Base-by-base conservation (phyloP, 1,139 yeast genomes). In the Scheffersomyces cryptocercus region DNA sequence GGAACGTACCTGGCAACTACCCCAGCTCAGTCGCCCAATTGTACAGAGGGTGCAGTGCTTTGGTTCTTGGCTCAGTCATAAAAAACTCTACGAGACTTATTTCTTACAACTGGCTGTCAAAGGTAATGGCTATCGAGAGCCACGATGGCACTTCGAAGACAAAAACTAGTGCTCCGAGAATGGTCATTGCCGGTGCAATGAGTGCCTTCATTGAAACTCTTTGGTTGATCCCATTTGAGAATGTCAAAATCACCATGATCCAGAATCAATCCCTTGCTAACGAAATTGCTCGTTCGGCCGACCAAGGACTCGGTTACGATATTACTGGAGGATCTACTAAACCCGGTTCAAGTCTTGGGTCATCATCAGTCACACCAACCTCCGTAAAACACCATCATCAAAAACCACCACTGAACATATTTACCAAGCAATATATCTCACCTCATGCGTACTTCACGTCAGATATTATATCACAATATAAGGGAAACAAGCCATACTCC, bases 171-270 rank as follows among this genome's bases (percentile, higher is more conserved):
- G 90, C 91, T 3, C 88, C 90, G 9, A 66, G 88, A 50, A 75
- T 86, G 40, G 85, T 85, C 8, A 82, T 88, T 47, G 97, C 97
- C 3, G 97, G 96, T 5, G 78, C 85, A 40, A 79, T 89, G 72
- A 87, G 96, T 9, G 98, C 95, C 5, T 75, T 84, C 45, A 68
- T 84, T 41, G 99, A 93, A 64, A 84, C 95, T 5, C 55, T 89
- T 36, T 79, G 90, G 73, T 80, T 93, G 28, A 87, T 93, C 24
- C 99, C 99, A 0, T 91, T 93, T 65, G 99, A 93, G 58, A 88
- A 84, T 59, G 76, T 90, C 53, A 90, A 91, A 61, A 85, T 88
- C 5, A 78, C 89, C 11, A 84, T 89, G 93, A 84, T 91, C 50
- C 96, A 91, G 57, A 81, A 84, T 55, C 72, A 67, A 64, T 52